Evolutionary conservation across 2,329 filamentous ascomycete species (phyloP).

Genomic region (Chalara sp.): DNA sequence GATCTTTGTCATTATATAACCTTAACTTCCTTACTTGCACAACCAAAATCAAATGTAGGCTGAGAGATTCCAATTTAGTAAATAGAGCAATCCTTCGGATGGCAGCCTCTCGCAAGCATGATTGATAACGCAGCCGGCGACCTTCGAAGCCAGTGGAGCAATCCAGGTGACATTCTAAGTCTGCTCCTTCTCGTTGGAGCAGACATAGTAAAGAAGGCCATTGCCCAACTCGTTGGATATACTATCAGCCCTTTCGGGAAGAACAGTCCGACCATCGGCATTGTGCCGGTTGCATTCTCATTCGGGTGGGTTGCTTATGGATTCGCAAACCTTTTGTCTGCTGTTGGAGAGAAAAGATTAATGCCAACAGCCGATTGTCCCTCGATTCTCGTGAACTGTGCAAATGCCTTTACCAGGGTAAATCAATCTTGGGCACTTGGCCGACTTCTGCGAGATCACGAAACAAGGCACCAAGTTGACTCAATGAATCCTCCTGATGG

Average conservation of each 20-base stretch:
- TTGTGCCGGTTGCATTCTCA: constrained; percentile 27
- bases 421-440: too few relatives aligned
- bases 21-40: background rate
- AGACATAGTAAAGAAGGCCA: constrained; percentile 25
- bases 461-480: too few relatives aligned
- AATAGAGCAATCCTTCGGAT: background rate
- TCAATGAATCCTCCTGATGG: too few relatives aligned
- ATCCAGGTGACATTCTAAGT: constrained; percentile 20
- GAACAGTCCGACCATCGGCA: constrained; percentile 3
- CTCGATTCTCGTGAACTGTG: too few relatives aligned
- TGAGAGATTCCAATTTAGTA: background rate
- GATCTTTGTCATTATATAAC: background rate
- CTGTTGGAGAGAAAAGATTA: too few relatives aligned
- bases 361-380: too few relatives aligned
- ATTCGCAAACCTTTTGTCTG: background rate
- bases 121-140: background rate
- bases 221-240: constrained; percentile 25
- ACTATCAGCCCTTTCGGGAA: background rate
- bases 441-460: too few relatives aligned
- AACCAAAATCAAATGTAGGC: background rate
- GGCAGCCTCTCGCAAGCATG: background rate
- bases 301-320: constrained; percentile 13
- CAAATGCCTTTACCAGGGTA: too few relatives aligned
- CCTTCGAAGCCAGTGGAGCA: constrained; percentile 4
- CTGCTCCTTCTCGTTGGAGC: constrained; percentile 29